A percentile compares a stretch with the other conserved stretches of the same genome.
These are phyloP conservation scores for Lathyrus tuberosus DNA, from an alignment of 306 rosid genomes.

Conservation along the genomic window DNA sequence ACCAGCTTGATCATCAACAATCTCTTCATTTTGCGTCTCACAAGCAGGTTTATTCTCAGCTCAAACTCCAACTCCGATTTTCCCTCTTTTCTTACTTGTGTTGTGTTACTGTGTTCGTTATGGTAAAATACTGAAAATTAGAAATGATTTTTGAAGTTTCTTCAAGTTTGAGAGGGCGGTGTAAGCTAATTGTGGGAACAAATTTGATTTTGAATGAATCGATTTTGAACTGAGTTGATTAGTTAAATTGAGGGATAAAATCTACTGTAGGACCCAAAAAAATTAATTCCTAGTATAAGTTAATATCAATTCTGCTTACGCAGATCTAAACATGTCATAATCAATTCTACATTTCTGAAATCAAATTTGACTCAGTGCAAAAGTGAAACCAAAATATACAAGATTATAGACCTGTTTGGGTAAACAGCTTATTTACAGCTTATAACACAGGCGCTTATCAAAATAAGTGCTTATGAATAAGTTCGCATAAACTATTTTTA, in stretches of 20 bases:
- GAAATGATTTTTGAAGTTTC: conserved; percentile 1
- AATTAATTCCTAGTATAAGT: background rate
- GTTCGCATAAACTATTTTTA: too few relatives aligned
- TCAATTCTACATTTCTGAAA: background rate
- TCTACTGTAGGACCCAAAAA: background rate
- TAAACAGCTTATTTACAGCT: too few relatives aligned
- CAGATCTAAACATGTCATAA: background rate
- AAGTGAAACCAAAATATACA: background rate
- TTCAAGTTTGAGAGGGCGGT: background rate
- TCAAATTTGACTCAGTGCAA: background rate
- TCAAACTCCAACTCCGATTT: background rate
- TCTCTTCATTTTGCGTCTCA: conserved; percentile 55
- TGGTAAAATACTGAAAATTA: background rate
- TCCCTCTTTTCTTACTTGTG: background rate
- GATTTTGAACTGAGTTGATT: background rate
- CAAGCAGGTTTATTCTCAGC: conserved; percentile 59
- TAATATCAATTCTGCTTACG: background rate
- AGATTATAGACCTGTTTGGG: background rate
- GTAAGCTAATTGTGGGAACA: background rate
- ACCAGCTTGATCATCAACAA: conserved; percentile 57
- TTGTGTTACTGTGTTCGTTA: background rate
- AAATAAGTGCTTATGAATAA: too few relatives aligned
- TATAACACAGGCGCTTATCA: too few relatives aligned
- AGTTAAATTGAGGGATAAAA: background rate
- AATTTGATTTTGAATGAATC: background rate